Evolutionary conservation across 305 asterid genomes (phyloP), one percentile per base, ranked within the genome.

Genomic region (Solanum hybrid): DNA sequence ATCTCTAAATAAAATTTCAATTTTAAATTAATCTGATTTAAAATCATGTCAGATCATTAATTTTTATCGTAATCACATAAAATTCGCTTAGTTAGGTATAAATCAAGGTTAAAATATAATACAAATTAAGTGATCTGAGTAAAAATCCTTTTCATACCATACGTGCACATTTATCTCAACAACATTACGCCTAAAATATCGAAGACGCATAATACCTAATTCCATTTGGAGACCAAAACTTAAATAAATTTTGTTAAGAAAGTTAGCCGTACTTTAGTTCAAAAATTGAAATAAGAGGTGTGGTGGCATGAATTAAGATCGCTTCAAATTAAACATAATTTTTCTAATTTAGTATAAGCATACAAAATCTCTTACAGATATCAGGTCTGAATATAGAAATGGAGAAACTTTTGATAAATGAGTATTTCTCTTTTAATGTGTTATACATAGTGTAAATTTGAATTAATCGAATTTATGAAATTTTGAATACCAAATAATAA

Each of bases 401-500:
- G 20, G 20, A 73, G 4, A 26, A 26, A 5, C 2, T 73, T 26
- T 73, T 73, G 79, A 13, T 72, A 26, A n/a, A 41, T 41, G 17
- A 41, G 57, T 41, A 41, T 41, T 41, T 41, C 57, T 13, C 17
- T 41, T 12, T 41, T 12, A 51, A 1, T 51, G 4, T 51, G n/a
- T 17, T 51, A 8, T 57, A 17, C n/a, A 6, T 7, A 7, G 2
- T 22, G 4, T 2, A 1, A 77, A 77, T 31, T 31, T 7, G 0
- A 31, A 76, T 17, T 77, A 31, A 77, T 77, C 1, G 1, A 17
- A 0, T 3, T 32, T 2, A 0, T 51, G 8, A 0, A 1, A 68
- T 68, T 22, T 65, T 8, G 3, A 29, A 14, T 29, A 31, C 0
- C 12, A 3, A 31, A 76, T 15, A 77, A 15, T 51, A 51, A 17